Base-by-base conservation (phyloP, 176 grass and related monocot genomes). In the Thalia dealbata region DNA sequence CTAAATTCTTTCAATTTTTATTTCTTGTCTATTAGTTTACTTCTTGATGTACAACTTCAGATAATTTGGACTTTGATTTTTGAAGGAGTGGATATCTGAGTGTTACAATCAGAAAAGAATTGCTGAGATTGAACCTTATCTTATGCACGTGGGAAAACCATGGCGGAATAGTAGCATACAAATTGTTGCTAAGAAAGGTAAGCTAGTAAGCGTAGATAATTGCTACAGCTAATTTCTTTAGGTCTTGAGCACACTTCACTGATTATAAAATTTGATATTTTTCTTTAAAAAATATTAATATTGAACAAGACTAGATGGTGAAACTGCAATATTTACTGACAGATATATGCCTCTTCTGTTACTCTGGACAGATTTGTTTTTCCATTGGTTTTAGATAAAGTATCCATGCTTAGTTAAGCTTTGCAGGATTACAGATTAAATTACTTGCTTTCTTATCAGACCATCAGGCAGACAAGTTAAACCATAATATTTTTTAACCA, bases 61-160 rank as follows among this genome's bases (percentile, higher is more conserved):
- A 4, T 48, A 52, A 22, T 82, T 2, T 79, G 78, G 48, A 21
- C 63, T 58, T 72, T 52, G 44, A 19, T 32, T 78, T 21, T 62
- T 35, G 35, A 72, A 97, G 95, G 90, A 86, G 8, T 97, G 95
- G 95, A 84, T 97, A 78, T 82, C 66, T 50, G 90, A 97, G 60
- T 92, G 79, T 74, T 66, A 97, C 62, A 87, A 55, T 26, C 83
- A 92, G 73, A 88, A 75, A 86, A 91, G 90, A 74, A 79, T 97
- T 41, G 50, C 88, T 75, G 89, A 85, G n/a, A 92, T 97, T 61
- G 90, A 91, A 13, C 90, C 87, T 76, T 92, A 92, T 68, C 83
- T 97, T 76, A 90, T 97, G 95, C 90, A 97, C 85, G 87, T 76
- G 82, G 95, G 95, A 79, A 91, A 91, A 42, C 87, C 95, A 79